These are phyloP conservation scores for Aspergillus fischeri DNA, from an alignment of 2,329 filamentous ascomycete genomes.

Conservation along the genomic window DNA sequence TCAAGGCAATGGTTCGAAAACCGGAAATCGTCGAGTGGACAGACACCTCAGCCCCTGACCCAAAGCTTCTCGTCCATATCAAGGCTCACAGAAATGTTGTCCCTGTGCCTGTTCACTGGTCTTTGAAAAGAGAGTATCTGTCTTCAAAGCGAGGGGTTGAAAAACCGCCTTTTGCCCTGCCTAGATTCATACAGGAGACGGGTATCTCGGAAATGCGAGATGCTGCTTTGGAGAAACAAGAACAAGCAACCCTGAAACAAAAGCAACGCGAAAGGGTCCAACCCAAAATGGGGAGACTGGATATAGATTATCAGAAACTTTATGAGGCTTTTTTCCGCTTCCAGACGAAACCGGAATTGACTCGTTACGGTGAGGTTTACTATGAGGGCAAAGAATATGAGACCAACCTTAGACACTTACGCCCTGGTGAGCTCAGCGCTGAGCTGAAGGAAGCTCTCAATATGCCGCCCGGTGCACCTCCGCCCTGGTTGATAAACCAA, in stretches of 20 bases:
- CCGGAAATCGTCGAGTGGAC: conserved; percentile 98
- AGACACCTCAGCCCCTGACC: conserved; percentile 86
- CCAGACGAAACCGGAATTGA: conserved; percentile 91
- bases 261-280: conserved; percentile 92
- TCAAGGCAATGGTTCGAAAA: conserved; percentile 85
- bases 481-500: conserved; percentile 96
- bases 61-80: conserved; percentile 83
- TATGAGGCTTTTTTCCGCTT: conserved; percentile 99
- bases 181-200: conserved; percentile 95
- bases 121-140: conserved; percentile 91
- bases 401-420: conserved; percentile 85
- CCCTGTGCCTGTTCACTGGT: conserved; percentile 91
- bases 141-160: conserved; percentile 96
- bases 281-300: conserved; percentile 93
- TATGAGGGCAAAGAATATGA: conserved; percentile 99
- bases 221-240: conserved; percentile 91
- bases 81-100: conserved; percentile 95
- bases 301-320: conserved; percentile 97
- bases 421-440: conserved; percentile 85
- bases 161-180: conserved; percentile 86
- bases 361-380: conserved; percentile 96
- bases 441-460: conserved; percentile 87
- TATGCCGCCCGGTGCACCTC: conserved; percentile 87
- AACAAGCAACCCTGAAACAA: conserved; percentile 85
- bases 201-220: conserved; percentile 98